Base-by-base conservation (phyloP, 2,329 filamentous ascomycete genomes). In the Epichloe hybrida region DNA sequence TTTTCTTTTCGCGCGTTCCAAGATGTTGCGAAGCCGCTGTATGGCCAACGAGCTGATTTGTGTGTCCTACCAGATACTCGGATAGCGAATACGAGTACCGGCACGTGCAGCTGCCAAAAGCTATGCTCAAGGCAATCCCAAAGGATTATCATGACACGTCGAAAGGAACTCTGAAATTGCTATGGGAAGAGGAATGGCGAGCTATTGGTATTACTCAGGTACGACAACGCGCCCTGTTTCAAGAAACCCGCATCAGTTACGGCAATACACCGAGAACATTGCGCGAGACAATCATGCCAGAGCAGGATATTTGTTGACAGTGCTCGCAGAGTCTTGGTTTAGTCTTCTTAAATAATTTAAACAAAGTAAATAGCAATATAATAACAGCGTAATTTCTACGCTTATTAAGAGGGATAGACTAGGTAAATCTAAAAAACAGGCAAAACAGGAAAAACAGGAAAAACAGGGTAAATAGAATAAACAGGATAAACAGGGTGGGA, bases 161-260 rank as follows among this genome's bases (percentile, higher is more conserved):
- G 49, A 88, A 95, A 69, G 93, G 93, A 55, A 97, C 91, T 5
- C 72, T 98, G 68, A 98, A 97, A 74, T 73, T 98, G 59, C 72
- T 98, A 54, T 96, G 91, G 90, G 93, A 98, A 69, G 91, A 97
- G 58, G 93, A 98, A 72, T 98, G 93, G 93, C 83, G 93, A 69
- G 89, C 86, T 37, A 77, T 98, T 63, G 93, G 93, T 48, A 98
- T 98, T 66, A 98, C 93, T 58, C 91, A 95, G 83, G 89, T 95
- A 72, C 46, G 75, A 45, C 47, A 39, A 36, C 35, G 34, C 11
- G 21, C 41, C 5, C n/a, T 27, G 9, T 34, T 41, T 13, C 11
- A n/a, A 7, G 15, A 5, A n/a, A 3, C 13, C 17, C 9, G 44
- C 17, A 23, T 13, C 27, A 17, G 35, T n/a, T 20, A 12, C 17